A percentile compares a stretch with the other conserved stretches of the same genome.
Evolutionary conservation across 2,329 filamentous ascomycete species (phyloP).

Genomic region (Xylariales sp.): DNA sequence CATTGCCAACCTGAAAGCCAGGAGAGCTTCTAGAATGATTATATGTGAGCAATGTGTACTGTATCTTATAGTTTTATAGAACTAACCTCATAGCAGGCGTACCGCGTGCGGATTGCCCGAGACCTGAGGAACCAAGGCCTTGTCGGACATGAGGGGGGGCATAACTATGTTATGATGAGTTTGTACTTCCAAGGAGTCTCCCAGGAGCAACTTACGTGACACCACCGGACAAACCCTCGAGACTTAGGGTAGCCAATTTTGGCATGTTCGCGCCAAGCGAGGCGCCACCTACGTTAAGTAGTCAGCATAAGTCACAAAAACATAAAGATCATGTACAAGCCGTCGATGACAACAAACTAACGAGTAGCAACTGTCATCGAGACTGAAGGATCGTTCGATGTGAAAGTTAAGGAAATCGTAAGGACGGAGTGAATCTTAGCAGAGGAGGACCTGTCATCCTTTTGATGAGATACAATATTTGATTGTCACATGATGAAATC

Average conservation of each 20-base stretch:
- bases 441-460: too few species aligned
- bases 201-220: not conserved
- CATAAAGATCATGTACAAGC: too few species aligned
- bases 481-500: too few species aligned
- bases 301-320: too few species aligned
- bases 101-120: too few species aligned
- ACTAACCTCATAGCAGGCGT: too few species aligned
- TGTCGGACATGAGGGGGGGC: constrained; percentile 1
- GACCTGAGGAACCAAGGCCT: not conserved
- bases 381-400: too few species aligned
- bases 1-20: constrained; percentile 14
- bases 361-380: not conserved
- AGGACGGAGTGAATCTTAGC: too few species aligned
- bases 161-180: not conserved
- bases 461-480: too few species aligned
- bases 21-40: constrained; percentile 6
- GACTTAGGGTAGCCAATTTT: not conserved
- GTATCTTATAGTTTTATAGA: not conserved
- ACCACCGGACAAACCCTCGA: not conserved
- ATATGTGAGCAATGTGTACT: not conserved
- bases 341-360: not conserved
- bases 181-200: not conserved
- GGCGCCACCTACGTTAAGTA: not conserved
- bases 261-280: not conserved
- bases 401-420: too few species aligned